Evolutionary conservation across 139 green algal genomes (phyloP), one percentile per base, ranked within the genome.

Genomic region (Coelastrella sp.): DNA sequence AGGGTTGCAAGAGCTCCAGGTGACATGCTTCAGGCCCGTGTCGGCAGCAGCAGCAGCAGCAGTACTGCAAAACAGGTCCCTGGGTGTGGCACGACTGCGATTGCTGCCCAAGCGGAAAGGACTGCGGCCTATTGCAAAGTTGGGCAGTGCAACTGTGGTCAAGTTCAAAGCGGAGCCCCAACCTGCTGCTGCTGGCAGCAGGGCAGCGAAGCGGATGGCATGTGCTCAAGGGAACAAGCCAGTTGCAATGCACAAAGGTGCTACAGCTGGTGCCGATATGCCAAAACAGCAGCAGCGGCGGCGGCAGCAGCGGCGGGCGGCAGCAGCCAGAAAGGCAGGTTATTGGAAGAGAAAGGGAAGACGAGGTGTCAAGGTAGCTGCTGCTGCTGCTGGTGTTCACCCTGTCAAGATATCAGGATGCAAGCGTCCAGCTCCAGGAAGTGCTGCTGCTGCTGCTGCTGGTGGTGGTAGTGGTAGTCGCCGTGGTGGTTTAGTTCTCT

Each of bases 81-180:
- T 98, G 35, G 96, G 96, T 2, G 85, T 96, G 15, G 89, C 93
- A 0, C 71, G 69, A 15, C 83, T 98, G 69, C 89, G 96, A 21
- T 83, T 98, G 35, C 79, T 98, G 81, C 96, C 96, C 60, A 98
- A 98, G 88, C 63, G 81, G 57, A 60, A 60, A 50, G 93, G 93
- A 50, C 85, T 98, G 85, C 84, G 96, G 0, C 92, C 94, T 25
- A 96, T 98, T 41, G 86, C 92, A 7, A 97, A 96, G 88, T 83
- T 98, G 40, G 89, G 92, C 41, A 77, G 59, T 37, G 8, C 66
- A 50, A 89, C 83, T 8, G 38, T 78, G 0, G 93, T 91, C 6
- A 35, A 38, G 0, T 94, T 96, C 68, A 64, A 63, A 19, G 62
- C 57, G 11, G 32, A 30, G 19, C 63, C 23, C 21, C 32, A 77